phyloP scores from a whole-genome alignment of 208 protist genomes.

The Trypanosoma theileri region DNA sequence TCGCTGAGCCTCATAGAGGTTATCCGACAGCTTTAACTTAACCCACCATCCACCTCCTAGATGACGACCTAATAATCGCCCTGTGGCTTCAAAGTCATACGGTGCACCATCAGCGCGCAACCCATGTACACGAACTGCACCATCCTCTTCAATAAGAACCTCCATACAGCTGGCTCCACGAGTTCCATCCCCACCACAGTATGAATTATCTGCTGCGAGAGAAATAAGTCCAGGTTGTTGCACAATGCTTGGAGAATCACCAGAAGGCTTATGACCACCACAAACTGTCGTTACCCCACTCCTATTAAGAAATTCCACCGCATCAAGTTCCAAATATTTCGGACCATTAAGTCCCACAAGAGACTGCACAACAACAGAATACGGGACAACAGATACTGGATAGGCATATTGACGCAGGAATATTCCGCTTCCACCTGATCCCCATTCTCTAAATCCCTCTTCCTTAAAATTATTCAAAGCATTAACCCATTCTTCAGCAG shows the following conservation, averaged over 20 bases:
- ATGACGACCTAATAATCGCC: constrained; percentile 41
- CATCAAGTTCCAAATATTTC: constrained; percentile 45
- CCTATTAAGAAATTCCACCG: constrained; percentile 62
- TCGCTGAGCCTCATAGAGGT: constrained; percentile 58
- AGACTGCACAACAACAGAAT: constrained; percentile 64
- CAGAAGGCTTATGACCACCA: constrained; percentile 76
- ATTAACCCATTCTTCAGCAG: constrained; percentile 50
- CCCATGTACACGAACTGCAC: constrained; percentile 39
- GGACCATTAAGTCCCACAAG: constrained; percentile 53
- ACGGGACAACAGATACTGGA: constrained; percentile 46
- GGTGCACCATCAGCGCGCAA: constrained; percentile 40
- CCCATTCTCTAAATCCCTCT: constrained; percentile 50
- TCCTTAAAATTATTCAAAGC: constrained; percentile 64
- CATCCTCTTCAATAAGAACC: constrained; percentile 53
- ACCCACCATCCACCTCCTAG: constrained; percentile 75
- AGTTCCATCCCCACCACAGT: constrained; percentile 50
- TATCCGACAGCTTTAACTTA: constrained; percentile 35
- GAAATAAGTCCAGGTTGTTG: constrained; percentile 67
- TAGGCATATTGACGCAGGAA: constrained; percentile 60
- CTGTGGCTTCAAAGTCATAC: constrained; percentile 44
- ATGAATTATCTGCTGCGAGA: constrained; percentile 82
- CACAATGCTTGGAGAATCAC: constrained; percentile 75
- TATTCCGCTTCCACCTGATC: constrained; percentile 33
- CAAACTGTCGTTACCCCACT: constrained; percentile 73
- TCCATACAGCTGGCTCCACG: constrained; percentile 65